Evolutionary conservation across 495 filamentous ascomycete genomes (phyloP).

Genomic region (Penicillium maclennaniae): DNA sequence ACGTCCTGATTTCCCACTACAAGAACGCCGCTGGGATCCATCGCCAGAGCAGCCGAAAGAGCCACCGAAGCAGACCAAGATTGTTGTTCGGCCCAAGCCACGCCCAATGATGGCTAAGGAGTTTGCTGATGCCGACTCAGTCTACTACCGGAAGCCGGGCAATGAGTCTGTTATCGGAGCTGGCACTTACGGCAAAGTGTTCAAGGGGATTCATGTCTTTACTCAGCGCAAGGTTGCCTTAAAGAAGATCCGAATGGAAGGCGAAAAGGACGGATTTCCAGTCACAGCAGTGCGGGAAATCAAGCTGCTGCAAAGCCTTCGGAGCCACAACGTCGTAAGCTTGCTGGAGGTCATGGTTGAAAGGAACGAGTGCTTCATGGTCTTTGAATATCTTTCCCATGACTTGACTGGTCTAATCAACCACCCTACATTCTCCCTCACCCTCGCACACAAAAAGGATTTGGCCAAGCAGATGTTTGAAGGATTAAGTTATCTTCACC

Average conservation of each 20-base stretch:
- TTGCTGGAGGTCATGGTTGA: constrained; percentile 92
- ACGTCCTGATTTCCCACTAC: constrained; percentile 24
- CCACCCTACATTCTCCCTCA: constrained; percentile 87
- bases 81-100: constrained; percentile 65
- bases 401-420: constrained; percentile 87
- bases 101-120: constrained; percentile 67
- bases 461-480: constrained; percentile 91
- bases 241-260: constrained; percentile 94
- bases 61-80: constrained; percentile 61
- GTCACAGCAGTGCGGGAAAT: constrained; percentile 97
- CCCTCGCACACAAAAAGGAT: constrained; percentile 86
- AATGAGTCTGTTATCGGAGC: constrained; percentile 94
- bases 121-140: constrained; percentile 72
- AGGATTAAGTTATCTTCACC: constrained; percentile 91
- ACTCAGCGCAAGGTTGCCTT: constrained; percentile 86
- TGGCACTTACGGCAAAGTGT: constrained; percentile 95
- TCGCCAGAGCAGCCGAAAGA: constrained; percentile 24
- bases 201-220: constrained; percentile 95
- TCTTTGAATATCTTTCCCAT: constrained; percentile 97
- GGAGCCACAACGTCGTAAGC: constrained; percentile 84
- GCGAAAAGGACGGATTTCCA: constrained; percentile 94
- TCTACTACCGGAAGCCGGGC: constrained; percentile 87
- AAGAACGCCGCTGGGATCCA: constrained; percentile 28
- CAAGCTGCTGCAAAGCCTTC: constrained; percentile 91
- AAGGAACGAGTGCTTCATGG: constrained; percentile 98